Evolutionary conservation across 176 grass and related monocot species (phyloP).

Genomic region (Aegilops bicornis): DNA sequence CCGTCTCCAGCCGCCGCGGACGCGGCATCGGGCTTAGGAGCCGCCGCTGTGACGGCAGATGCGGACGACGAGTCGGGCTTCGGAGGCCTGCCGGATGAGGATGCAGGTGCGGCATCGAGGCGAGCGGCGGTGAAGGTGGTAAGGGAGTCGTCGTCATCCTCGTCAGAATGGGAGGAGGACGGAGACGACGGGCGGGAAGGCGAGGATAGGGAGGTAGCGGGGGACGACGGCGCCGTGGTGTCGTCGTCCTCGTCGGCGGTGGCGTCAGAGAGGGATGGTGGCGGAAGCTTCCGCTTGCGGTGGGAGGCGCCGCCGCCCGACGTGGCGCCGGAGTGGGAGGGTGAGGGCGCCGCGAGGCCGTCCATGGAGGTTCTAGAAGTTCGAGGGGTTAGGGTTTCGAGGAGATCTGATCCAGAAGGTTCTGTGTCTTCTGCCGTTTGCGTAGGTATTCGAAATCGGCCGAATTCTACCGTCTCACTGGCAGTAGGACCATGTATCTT

Average conservation of each 20-base stretch:
- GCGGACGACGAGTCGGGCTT: slow-evolving; percentile 49
- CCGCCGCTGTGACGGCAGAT: slow-evolving; percentile 19
- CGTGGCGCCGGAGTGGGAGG: slow-evolving; percentile 77
- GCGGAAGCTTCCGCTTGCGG: slow-evolving; percentile 90
- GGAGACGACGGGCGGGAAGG: slow-evolving; percentile 45
- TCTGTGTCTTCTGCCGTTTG: background rate
- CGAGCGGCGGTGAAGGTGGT: slow-evolving; percentile 49
- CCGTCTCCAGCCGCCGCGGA: slow-evolving; percentile 41
- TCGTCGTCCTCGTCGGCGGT: slow-evolving; percentile 78
- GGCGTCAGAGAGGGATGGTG: slow-evolving; percentile 68
- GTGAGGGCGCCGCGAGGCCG: slow-evolving; percentile 65
- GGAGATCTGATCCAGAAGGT: slow-evolving; percentile 33
- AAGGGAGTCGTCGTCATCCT: slow-evolving; percentile 57
- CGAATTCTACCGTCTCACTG: too few species aligned
- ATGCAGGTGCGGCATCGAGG: slow-evolving; percentile 46
- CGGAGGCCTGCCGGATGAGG: slow-evolving; percentile 42
- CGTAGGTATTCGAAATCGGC: too few species aligned
- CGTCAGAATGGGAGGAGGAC: slow-evolving; percentile 60
- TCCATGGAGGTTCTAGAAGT: slow-evolving; percentile 62
- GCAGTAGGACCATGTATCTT: too few species aligned
- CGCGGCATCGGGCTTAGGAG: slow-evolving; percentile 41
- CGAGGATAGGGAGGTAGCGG: slow-evolving; percentile 45
- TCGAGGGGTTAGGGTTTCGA: slow-evolving; percentile 43
- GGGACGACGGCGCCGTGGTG: slow-evolving; percentile 59
- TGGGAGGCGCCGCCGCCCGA: slow-evolving; percentile 76